Base-by-base conservation (phyloP, 805 yeast genomes). In the Clavispora vitiphila region DNA sequence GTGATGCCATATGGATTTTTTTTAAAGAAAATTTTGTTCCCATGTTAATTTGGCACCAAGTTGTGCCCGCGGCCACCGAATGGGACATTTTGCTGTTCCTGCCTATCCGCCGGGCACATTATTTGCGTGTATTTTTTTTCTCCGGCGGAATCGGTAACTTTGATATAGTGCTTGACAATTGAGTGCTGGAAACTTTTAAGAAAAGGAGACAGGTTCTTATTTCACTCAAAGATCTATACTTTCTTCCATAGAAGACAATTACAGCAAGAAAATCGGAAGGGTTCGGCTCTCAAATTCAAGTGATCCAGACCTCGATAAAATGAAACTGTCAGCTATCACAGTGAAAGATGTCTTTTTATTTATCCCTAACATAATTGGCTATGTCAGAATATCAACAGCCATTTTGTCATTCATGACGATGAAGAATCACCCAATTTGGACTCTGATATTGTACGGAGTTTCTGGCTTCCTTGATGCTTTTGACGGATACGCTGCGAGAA, bases 401-500 rank as follows among this genome's bases (percentile, higher is more conserved):
- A 56, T 89, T 37, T 66, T 85, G 32, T 89, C 98, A 30, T 80
- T 90, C 49, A 69, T 78, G 47, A 75, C 85, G 51, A 93, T 93
- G 99, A 75, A 77, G 51, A 70, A 75, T 57, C 93, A 88, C 61
- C 99, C 97, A 16, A 66, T 83, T 42, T 74, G 75, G 59, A 89
- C 96, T 38, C 79, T 86, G 31, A 61, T 78, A 15, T 69, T 89
- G 35, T 93, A 93, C 60, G 84, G 95, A 12, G 71, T 88, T 15
- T 88, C 96, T 10, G 95, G 99, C 54, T 71, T 93, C 42, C 71
- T 93, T 48, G 99, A 93, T 64, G 99, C 99, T 0, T 78, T 89
- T 43, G 99, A 93, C 61, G 99, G 99, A 4, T 81, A 83, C 41
- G 95, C 96, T 43, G 99, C 99, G 4, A 76, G 99, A 49, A 76